Evolutionary conservation across 2,329 filamentous ascomycete species (phyloP), one percentile per base, ranked within the genome.

Genomic region (Paecilomyces formosus): DNA sequence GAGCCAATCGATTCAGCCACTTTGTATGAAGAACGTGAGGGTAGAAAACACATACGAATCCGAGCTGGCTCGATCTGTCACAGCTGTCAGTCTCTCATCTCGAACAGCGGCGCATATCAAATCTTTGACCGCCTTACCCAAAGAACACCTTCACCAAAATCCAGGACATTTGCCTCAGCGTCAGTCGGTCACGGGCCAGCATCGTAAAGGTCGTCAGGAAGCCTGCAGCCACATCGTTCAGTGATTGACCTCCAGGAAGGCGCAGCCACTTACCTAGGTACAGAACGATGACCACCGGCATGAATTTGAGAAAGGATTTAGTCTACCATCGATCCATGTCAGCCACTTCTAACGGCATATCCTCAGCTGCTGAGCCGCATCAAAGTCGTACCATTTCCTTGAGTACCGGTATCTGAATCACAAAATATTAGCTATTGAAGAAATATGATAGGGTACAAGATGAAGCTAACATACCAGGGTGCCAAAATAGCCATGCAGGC

Each of bases 301-400:
- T 70, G 61, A 94, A 96, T 68, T 92, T 92, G 72, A 92, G 74
- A 70, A 96, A 96, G 70, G 96, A 91, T 73, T 92, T 93, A 45
- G 89, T 85, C 83, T 85, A 18, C 18, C 35, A 53, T 51, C 8
- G 18, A 50, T 21, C 7, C 45, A 6, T 60, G 61, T 73, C 66
- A 73, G 69, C 68, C 62, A 70, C 63, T 57, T 30, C 57, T 56
- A 21, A 8, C 15, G 15, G n/a, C 39, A 45, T 22, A 31, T 55
- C 35, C 24, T 49, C 31, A 39, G 55, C 21, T 33, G 33, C 50
- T 51, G 50, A 52, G 33, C 50, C n/a, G n/a, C 21, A 18, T 35
- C 26, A 33, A 54, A 39, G 21, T 21, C 61, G 57, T 72, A 83
- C 89, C 92, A 97, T 97, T 71, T 93, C 90, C 71, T 94, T 94